Evolutionary conservation across 2,329 filamentous ascomycete species (phyloP).

Genomic region (Teratosphaeria gauchensis): DNA sequence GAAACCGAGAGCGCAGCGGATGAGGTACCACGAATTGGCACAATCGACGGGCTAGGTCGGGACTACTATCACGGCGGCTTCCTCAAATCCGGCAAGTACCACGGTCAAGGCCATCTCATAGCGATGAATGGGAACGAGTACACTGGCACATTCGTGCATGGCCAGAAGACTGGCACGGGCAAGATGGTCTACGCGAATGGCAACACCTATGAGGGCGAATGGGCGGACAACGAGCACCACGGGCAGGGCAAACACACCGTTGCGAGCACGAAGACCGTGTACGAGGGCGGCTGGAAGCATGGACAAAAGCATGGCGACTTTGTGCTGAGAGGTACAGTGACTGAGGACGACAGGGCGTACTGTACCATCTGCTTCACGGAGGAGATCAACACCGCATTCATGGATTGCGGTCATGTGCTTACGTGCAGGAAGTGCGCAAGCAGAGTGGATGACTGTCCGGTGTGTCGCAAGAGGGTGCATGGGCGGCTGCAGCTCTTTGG

Average conservation of each 20-base stretch:
- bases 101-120: conserved; percentile 47
- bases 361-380: conserved; percentile 56
- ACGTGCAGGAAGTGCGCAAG: conserved; percentile 51
- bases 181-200: conserved; percentile 52
- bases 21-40: neutral
- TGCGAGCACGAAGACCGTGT: conserved; percentile 49
- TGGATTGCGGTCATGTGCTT: conserved; percentile 54
- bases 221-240: conserved; percentile 54
- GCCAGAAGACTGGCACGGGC: conserved; percentile 46
- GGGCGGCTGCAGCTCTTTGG: conserved; percentile 48
- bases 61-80: conserved; percentile 49
- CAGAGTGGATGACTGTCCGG: conserved; percentile 50
- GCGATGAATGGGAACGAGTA: conserved; percentile 47
- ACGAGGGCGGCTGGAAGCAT: conserved; percentile 51
- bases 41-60: conserved; percentile 43
- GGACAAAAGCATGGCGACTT: conserved; percentile 53
- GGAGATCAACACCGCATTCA: conserved; percentile 50
- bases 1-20: conserved; percentile 8
- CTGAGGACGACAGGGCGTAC: conserved; percentile 49
- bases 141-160: conserved; percentile 44
- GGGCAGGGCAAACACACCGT: conserved; percentile 50
- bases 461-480: conserved; percentile 49
- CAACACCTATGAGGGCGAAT: conserved; percentile 49
- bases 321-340: conserved; percentile 52
- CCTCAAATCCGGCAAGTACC: conserved; percentile 31